phyloP scores from a whole-genome alignment of 352 stramenopile species.

The Aphanomyces cochlioides region DNA sequence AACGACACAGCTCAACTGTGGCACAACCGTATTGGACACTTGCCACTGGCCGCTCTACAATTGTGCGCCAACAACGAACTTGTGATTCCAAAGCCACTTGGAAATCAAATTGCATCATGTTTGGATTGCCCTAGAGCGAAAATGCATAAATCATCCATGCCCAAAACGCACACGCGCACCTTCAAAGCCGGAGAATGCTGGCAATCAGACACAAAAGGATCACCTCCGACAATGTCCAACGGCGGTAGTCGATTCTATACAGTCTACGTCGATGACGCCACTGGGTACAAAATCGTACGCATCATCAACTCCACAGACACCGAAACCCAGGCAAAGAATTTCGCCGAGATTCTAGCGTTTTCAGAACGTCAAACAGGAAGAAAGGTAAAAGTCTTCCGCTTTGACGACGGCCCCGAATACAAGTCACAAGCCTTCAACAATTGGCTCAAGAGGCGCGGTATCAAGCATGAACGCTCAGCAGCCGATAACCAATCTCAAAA shows the following conservation, averaged over 20 bases:
- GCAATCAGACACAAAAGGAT: conserved; percentile 17
- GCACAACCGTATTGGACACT: conserved; percentile 14
- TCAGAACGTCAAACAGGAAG: conserved; percentile 32
- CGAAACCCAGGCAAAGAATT: conserved; percentile 10
- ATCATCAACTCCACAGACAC: conserved; percentile 19
- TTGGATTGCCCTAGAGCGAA: conserved; percentile 10
- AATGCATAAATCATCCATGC: not conserved
- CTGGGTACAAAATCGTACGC: conserved; percentile 7
- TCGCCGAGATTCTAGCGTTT: too few relatives aligned
- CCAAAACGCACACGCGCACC: conserved; percentile 4
- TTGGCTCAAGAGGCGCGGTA: conserved; percentile 29
- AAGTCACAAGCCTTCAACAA: conserved; percentile 31
- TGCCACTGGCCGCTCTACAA: not conserved
- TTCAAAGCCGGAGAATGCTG: conserved; percentile 24
- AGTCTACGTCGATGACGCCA: conserved; percentile 16
- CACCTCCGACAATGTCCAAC: not conserved
- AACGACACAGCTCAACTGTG: not conserved
- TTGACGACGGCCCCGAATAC: conserved; percentile 38
- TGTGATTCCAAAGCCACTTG: not conserved
- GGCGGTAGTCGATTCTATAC: conserved; percentile 6
- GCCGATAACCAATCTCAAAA: conserved; percentile 40
- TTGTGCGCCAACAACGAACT: not conserved
- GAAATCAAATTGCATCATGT: not conserved
- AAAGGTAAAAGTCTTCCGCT: conserved; percentile 32
- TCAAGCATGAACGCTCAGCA: conserved; percentile 35